These are phyloP conservation scores for Podaxis carcinomalis DNA, from an alignment of 768 basidiomycete species.

Conservation along the genomic window DNA sequence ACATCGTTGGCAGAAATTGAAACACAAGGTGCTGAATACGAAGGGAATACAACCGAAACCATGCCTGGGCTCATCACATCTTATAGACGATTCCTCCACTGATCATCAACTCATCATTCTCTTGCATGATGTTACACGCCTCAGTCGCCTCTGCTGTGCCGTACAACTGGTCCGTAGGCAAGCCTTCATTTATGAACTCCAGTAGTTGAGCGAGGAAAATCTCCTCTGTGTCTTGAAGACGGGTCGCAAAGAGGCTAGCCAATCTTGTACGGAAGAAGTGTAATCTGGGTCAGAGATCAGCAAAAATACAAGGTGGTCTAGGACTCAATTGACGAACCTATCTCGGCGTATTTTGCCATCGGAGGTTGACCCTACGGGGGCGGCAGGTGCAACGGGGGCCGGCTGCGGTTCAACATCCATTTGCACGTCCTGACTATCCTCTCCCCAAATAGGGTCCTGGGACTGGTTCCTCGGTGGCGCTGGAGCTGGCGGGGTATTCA, in stretches of 20 bases:
- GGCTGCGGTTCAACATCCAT: slow-evolving; percentile 48
- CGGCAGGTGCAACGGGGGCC: slow-evolving; percentile 26
- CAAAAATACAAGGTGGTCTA: slow-evolving; percentile 3
- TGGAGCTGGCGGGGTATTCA: slow-evolving; percentile 39
- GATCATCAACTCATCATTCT: slow-evolving; percentile 81
- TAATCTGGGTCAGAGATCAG: slow-evolving; percentile 40
- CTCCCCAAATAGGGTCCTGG: slow-evolving; percentile 62
- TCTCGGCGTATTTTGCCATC: slow-evolving; percentile 47
- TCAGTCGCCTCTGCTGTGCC: slow-evolving; percentile 76
- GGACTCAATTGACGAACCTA: slow-evolving; percentile 41
- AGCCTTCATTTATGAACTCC: slow-evolving; percentile 71
- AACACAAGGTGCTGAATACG: background rate
- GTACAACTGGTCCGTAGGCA: slow-evolving; percentile 66
- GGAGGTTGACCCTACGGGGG: slow-evolving; percentile 19
- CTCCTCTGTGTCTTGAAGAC: slow-evolving; percentile 72
- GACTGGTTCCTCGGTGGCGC: slow-evolving; percentile 26
- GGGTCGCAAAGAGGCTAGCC: slow-evolving; percentile 64
- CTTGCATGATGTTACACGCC: slow-evolving; percentile 72
- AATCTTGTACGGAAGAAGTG: slow-evolving; percentile 78
- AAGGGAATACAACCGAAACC: background rate
- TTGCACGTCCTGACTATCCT: slow-evolving; percentile 59
- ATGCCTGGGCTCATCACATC: slow-evolving; percentile 37
- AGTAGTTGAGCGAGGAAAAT: slow-evolving; percentile 68
- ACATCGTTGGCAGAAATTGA: background rate
- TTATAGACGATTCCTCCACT: slow-evolving; percentile 86